Conservation (phyloP, 345 rosid genomes). For the Gossypium stocksii region DNA sequence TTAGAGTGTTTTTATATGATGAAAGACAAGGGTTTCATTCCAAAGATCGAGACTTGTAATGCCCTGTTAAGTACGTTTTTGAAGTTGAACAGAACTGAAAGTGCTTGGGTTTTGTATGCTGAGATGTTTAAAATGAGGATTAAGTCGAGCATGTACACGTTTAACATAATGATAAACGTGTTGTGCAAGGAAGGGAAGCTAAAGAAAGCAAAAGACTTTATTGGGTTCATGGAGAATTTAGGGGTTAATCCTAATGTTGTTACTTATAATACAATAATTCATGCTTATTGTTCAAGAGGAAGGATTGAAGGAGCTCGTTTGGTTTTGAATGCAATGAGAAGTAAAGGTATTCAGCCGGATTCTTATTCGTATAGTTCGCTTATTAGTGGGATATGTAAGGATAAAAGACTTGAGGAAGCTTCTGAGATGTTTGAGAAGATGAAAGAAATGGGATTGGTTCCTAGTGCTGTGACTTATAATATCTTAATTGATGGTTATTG, state of each 20-base stretch:
- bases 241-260: conserved; percentile 68
- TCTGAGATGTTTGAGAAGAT: conserved; percentile 50
- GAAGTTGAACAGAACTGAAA: conserved; percentile 50
- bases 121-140: conserved; percentile 88
- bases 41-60: conserved; percentile 30
- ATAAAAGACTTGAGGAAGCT: conserved; percentile 64
- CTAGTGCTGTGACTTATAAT: conserved; percentile 64
- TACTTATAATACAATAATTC: conserved; percentile 74
- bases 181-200: conserved; percentile 85
- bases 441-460: conserved; percentile 58
- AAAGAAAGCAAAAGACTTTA: conserved; percentile 66
- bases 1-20: conserved; percentile 57
- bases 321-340: conserved; percentile 56
- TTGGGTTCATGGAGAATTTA: conserved; percentile 53
- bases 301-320: conserved; percentile 64
- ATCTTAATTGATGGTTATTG: conserved; percentile 72
- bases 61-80: conserved; percentile 44
- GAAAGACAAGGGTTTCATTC: conserved; percentile 61
- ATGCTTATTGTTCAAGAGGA: conserved; percentile 65
- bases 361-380: conserved; percentile 72
- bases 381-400: conserved; percentile 73
- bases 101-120: conserved; percentile 84
- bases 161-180: conserved; percentile 82
- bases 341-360: conserved; percentile 60
- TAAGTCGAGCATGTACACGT: conserved; percentile 60